phyloP scores from a whole-genome alignment of 805 yeast genomes.

The Yamadazyma takamatsuzukensis region DNA sequence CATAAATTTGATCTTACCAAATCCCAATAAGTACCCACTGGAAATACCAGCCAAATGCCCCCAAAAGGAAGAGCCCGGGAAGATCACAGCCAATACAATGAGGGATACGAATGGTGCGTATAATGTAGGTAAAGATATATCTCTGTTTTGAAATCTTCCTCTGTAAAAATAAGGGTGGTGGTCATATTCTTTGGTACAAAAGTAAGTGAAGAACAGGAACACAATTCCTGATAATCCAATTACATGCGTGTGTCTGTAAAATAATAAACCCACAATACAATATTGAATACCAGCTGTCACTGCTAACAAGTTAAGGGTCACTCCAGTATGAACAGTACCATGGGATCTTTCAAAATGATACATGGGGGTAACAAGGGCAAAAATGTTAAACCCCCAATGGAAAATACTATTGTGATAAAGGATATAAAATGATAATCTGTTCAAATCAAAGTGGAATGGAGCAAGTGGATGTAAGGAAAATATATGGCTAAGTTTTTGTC shows the following conservation, averaged over 20 bases:
- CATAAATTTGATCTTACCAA: conserved; percentile 53
- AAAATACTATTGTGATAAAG: conserved; percentile 59
- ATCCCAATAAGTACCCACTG: conserved; percentile 62
- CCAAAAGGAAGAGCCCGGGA: conserved; percentile 67
- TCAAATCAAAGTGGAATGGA: conserved; percentile 42
- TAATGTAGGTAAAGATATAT: conserved; percentile 53
- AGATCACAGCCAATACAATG: conserved; percentile 44
- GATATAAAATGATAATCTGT: conserved; percentile 66
- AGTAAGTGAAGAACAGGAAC: conserved; percentile 63
- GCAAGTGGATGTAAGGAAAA: conserved; percentile 57
- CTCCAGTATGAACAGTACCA: conserved; percentile 85
- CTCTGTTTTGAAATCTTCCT: conserved; percentile 19
- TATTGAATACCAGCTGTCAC: conserved; percentile 64
- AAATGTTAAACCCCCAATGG: conserved; percentile 59
- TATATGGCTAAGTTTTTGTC: conserved; percentile 23
- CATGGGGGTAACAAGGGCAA: conserved; percentile 57
- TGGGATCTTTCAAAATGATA: conserved; percentile 63
- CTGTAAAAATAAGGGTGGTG: conserved; percentile 37
- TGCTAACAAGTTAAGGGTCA: conserved; percentile 70
- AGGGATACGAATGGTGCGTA: conserved; percentile 54
- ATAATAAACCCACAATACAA: conserved; percentile 46
- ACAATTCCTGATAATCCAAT: conserved; percentile 74
- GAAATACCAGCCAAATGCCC: conserved; percentile 70
- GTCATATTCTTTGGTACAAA: conserved; percentile 45
- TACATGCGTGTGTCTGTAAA: conserved; percentile 52